Evolutionary conservation across 352 stramenopile genomes (phyloP).

Genomic region (Discostella stelligera): DNA sequence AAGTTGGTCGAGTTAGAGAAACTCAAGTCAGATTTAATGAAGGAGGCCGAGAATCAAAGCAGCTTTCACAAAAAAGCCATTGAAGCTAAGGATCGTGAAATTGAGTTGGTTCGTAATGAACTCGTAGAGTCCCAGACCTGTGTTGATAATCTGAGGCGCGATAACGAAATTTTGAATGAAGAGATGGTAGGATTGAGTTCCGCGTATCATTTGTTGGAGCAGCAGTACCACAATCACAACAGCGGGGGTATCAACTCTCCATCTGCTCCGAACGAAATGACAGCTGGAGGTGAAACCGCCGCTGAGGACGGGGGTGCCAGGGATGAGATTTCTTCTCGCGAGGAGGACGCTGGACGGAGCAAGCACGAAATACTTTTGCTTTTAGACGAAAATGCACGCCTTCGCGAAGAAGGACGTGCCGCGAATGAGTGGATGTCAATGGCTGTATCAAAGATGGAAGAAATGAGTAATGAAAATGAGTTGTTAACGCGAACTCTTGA

Average conservation of each 20-base stretch:
- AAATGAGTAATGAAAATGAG: conserved; percentile 60
- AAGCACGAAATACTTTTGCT: conserved; percentile 36
- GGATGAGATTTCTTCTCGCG: conserved; percentile 5
- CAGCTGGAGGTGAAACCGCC: conserved; percentile 31
- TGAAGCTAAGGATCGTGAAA: conserved; percentile 34
- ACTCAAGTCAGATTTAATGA: conserved; percentile 49
- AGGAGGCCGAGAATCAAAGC: conserved; percentile 39
- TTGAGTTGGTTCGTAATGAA: conserved; percentile 46
- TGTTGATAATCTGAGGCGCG: conserved; percentile 35
- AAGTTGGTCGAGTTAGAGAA: conserved; percentile 63
- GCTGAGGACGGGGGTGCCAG: conserved; percentile 31
- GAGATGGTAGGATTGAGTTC: conserved; percentile 74
- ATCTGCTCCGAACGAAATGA: conserved; percentile 23
- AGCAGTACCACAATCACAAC: conserved; percentile 55
- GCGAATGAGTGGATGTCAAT: conserved; percentile 83
- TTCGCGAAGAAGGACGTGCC: conserved; percentile 60
- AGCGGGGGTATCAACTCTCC: conserved; percentile 5
- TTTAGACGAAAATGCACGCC: conserved; percentile 64
- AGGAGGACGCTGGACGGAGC: conserved; percentile 38
- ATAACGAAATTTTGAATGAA: conserved; percentile 59
- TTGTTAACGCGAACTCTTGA: conserved; percentile 30
- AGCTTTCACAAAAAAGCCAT: conserved; percentile 45
- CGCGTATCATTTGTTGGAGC: conserved; percentile 72
- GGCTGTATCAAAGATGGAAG: conserved; percentile 74
- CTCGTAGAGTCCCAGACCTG: conserved; percentile 38